phyloP scores from a whole-genome alignment of 2,329 filamentous ascomycete genomes.

The Talaromyces sp. region DNA sequence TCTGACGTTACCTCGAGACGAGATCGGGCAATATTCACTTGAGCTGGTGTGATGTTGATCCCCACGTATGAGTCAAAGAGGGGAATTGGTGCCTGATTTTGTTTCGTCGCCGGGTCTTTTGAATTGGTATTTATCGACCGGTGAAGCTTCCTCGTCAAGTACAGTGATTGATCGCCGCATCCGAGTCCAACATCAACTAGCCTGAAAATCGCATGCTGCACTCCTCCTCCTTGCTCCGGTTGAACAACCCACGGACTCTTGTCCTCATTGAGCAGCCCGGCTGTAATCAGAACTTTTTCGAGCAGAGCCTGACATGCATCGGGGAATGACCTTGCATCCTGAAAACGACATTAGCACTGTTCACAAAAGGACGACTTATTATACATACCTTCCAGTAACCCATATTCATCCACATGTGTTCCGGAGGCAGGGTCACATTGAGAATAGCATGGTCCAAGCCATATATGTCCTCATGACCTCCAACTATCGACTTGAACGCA shows the following conservation, averaged over 20 bases:
- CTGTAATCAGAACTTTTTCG: slow-evolving; percentile 42
- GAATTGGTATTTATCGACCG: neutral
- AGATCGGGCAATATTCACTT: slow-evolving; percentile 35
- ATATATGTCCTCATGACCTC: slow-evolving; percentile 31
- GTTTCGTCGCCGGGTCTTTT: slow-evolving; percentile 3
- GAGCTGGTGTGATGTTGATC: slow-evolving; percentile 47
- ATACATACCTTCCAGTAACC: slow-evolving; percentile 51
- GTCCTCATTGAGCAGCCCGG: slow-evolving; percentile 34
- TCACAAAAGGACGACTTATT: neutral
- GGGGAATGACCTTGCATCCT: slow-evolving; percentile 34
- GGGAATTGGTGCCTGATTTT: slow-evolving; percentile 3
- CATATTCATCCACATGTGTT: slow-evolving; percentile 61
- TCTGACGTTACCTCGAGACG: slow-evolving; percentile 13
- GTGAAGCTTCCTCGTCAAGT: slow-evolving; percentile 35
- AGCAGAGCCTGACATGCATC: slow-evolving; percentile 49
- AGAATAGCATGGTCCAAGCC: slow-evolving; percentile 54
- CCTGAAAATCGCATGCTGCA: slow-evolving; percentile 6
- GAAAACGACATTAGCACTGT: slow-evolving; percentile 14
- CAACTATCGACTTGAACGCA: neutral
- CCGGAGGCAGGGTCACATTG: slow-evolving; percentile 45
- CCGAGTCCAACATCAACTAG: slow-evolving; percentile 54
- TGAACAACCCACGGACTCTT: slow-evolving; percentile 4
- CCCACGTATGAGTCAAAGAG: slow-evolving; percentile 48
- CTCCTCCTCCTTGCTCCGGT: neutral
- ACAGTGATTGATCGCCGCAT: slow-evolving; percentile 54